phyloP scores from a whole-genome alignment of 148 eudicot genomes.

The Beta vulgaris region DNA sequence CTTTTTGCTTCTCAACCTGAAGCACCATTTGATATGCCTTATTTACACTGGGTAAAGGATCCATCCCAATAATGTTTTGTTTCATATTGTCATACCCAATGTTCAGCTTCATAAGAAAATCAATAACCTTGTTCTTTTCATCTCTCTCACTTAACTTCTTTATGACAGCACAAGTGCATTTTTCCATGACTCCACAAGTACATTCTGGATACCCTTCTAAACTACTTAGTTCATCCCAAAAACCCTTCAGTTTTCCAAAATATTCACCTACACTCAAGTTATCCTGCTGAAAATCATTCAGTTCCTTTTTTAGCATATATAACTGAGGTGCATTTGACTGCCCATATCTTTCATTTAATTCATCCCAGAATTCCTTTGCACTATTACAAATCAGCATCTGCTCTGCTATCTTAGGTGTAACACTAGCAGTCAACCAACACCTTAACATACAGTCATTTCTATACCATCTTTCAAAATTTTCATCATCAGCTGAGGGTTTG shows the following conservation, averaged over 20 bases:
- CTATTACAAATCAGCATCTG: not conserved
- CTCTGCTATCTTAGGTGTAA: not conserved
- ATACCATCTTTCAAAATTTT: not conserved
- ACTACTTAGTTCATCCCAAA: not conserved
- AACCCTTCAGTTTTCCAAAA: not conserved
- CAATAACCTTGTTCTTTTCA: not conserved
- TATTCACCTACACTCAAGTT: not conserved
- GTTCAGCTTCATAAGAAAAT: not conserved
- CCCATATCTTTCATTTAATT: too few relatives aligned
- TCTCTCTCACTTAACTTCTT: not conserved
- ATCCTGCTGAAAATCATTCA: not conserved
- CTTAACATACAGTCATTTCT: not conserved
- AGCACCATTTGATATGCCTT: not conserved
- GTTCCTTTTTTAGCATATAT: not conserved
- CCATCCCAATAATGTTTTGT: not conserved
- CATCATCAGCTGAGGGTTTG: too few relatives aligned
- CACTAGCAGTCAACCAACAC: not conserved
- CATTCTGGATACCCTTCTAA: not conserved
- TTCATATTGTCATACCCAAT: not conserved
- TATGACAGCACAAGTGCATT: not conserved
- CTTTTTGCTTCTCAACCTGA: not conserved
- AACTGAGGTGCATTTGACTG: not conserved
- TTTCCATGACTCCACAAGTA: not conserved
- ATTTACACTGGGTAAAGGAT: too few relatives aligned
- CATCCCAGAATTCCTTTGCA: too few relatives aligned